A percentile compares a stretch with the other conserved stretches of the same genome.
phyloP scores from a whole-genome alignment of 129 eudicot species.

The Deinandra increscens region DNA sequence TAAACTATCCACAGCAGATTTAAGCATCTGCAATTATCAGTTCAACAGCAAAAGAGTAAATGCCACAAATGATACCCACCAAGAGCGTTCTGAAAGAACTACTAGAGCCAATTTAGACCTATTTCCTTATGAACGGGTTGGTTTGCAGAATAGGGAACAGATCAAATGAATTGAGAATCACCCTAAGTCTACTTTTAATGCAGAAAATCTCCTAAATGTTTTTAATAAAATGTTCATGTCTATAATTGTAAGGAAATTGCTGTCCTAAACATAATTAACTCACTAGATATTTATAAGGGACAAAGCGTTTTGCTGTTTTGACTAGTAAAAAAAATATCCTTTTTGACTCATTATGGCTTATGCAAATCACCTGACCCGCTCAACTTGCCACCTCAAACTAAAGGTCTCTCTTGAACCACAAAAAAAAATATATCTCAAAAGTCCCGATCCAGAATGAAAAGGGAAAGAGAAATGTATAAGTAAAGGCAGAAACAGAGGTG shows the following conservation, averaged over 20 bases:
- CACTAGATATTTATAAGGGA: not conserved
- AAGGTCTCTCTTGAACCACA: not conserved
- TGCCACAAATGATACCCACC: not conserved
- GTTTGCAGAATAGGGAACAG: not conserved
- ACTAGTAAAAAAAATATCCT: not conserved
- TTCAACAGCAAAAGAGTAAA: not conserved
- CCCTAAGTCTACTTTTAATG: not conserved
- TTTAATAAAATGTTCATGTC: not conserved
- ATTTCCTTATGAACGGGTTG: not conserved
- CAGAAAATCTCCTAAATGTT: not conserved
- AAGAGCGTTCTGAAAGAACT: not conserved
- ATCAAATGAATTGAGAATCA: not conserved
- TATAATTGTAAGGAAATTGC: not conserved
- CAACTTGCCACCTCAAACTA: not conserved
- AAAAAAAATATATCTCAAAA: not conserved
- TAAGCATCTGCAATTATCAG: conserved; percentile 57
- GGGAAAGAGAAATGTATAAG: not conserved
- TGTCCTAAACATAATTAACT: not conserved
- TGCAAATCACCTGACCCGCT: not conserved
- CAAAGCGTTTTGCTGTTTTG: not conserved
- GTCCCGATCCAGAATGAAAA: not conserved
- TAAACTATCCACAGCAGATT: conserved; percentile 63
- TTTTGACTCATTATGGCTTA: not conserved
- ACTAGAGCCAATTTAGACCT: not conserved
- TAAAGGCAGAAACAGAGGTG: conserved; percentile 3